Conservation (phyloP, 1,284 basidiomycete species). For the Cutaneotrichosporon dermatis region DNA sequence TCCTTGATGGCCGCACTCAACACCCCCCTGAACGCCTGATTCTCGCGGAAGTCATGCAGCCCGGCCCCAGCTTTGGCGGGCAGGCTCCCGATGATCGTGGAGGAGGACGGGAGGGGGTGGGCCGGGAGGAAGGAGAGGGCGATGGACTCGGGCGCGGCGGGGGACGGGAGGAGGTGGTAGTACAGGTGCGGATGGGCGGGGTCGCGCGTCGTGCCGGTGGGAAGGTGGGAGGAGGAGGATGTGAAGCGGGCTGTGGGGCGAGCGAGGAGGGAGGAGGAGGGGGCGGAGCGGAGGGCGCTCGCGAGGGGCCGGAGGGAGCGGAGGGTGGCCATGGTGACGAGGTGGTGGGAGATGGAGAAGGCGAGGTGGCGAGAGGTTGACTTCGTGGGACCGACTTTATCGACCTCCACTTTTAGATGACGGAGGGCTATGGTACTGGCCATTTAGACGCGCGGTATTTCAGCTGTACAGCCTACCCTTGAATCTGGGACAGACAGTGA, state of each 20-base stretch:
- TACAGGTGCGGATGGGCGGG: constrained; percentile 39
- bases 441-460: not conserved
- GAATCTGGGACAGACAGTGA: no score
- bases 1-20: constrained; percentile 29
- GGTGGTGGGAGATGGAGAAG: not conserved
- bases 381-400: not conserved
- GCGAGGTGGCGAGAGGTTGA: not conserved
- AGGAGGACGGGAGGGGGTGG: constrained; percentile 18
- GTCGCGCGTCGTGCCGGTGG: constrained; percentile 19
- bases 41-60: constrained; percentile 37
- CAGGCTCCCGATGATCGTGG: constrained; percentile 34
- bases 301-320: not conserved
- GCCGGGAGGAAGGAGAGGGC: constrained; percentile 37
- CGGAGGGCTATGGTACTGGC: no score
- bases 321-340: not conserved
- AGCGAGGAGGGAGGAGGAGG: not conserved
- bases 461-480: not conserved
- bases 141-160: not conserved
- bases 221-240: not conserved
- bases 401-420: not conserved
- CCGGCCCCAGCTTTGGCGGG: constrained; percentile 28
- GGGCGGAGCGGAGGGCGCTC: not conserved
- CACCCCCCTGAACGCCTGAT: constrained; percentile 31
- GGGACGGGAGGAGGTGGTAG: constrained; percentile 28
- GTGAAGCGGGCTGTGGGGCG: not conserved